Evolutionary conservation across 108 stramenopile species (phyloP).

Genomic region (Licmophora abbreviata): DNA sequence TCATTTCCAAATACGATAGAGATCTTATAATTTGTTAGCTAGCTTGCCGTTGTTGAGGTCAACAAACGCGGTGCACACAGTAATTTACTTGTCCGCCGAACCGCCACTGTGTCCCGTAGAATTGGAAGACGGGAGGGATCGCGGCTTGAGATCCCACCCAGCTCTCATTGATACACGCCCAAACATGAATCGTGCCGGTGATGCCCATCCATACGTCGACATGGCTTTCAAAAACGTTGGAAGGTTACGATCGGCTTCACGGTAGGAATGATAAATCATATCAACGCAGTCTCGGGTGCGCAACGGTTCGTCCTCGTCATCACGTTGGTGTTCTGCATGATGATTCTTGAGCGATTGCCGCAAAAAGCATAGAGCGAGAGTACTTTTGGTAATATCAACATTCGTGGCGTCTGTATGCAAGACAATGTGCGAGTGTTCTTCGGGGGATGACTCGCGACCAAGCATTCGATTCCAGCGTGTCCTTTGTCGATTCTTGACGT

Average conservation of each 20-base stretch:
- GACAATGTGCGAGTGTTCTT: conserved; percentile 72
- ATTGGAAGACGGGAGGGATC: too few species aligned
- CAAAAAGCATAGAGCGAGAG: conserved; percentile 53
- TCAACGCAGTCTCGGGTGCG: conserved; percentile 53
- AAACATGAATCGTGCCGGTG: conserved; percentile 66
- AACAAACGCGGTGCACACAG: too few species aligned
- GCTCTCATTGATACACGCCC: conserved; percentile 64
- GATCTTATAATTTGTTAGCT: too few species aligned
- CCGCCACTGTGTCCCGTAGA: too few species aligned
- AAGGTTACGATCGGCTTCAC: conserved; percentile 40
- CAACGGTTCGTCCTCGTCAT: conserved; percentile 13
- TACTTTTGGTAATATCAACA: conserved; percentile 67
- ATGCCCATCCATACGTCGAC: conserved; percentile 48
- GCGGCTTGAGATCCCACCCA: conserved; percentile 44
- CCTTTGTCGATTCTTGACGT: conserved; percentile 45
- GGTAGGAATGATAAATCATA: conserved; percentile 34
- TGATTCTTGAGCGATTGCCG: conserved; percentile 30
- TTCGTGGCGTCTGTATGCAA: conserved; percentile 73
- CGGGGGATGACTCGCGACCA: conserved; percentile 23
- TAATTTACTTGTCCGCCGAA: too few species aligned
- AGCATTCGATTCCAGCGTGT: conserved; percentile 6
- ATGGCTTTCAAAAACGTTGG: conserved; percentile 47
- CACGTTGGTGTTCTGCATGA: background rate
- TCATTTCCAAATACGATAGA: too few species aligned
- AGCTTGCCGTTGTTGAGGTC: too few species aligned